Conservation (phyloP, 1,139 yeast genomes). For the Lodderomyces jiufengensis region DNA sequence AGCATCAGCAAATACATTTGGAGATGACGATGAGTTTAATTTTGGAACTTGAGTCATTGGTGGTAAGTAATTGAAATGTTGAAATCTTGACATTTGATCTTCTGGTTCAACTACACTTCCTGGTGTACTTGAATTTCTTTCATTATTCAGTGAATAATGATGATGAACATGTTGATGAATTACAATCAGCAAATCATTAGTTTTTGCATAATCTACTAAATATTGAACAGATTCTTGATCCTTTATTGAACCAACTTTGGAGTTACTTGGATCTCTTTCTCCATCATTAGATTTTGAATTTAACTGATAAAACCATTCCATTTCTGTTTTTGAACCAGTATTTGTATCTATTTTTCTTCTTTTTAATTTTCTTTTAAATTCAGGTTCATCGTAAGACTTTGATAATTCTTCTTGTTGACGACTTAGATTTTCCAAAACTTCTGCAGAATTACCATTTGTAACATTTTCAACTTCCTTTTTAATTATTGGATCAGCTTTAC, state of each 20-base stretch:
- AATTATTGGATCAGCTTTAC: slow-evolving; percentile 43
- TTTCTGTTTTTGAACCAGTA: not conserved
- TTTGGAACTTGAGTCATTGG: slow-evolving; percentile 71
- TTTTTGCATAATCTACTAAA: slow-evolving; percentile 60
- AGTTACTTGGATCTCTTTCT: not conserved
- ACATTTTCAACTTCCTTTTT: slow-evolving; percentile 35
- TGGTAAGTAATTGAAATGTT: slow-evolving; percentile 71
- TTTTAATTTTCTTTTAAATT: slow-evolving; percentile 3
- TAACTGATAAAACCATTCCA: slow-evolving; percentile 3
- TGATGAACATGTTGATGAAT: slow-evolving; percentile 86
- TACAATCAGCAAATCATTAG: slow-evolving; percentile 57
- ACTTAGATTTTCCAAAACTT: slow-evolving; percentile 12
- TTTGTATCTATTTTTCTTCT: slow-evolving; percentile 1
- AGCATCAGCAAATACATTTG: slow-evolving; percentile 20
- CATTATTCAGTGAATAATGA: slow-evolving; percentile 33
- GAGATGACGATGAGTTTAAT: slow-evolving; percentile 52
- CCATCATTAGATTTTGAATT: not conserved
- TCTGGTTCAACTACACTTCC: slow-evolving; percentile 45
- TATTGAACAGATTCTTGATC: slow-evolving; percentile 53
- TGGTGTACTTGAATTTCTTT: slow-evolving; percentile 8
- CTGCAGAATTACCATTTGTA: slow-evolving; percentile 20
- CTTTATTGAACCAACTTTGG: slow-evolving; percentile 44
- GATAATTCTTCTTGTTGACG: slow-evolving; percentile 15
- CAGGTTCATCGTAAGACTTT: slow-evolving; percentile 4
- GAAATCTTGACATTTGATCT: slow-evolving; percentile 53